phyloP scores from a whole-genome alignment of 305 asterid genomes.

The Fraxinus floribunda region DNA sequence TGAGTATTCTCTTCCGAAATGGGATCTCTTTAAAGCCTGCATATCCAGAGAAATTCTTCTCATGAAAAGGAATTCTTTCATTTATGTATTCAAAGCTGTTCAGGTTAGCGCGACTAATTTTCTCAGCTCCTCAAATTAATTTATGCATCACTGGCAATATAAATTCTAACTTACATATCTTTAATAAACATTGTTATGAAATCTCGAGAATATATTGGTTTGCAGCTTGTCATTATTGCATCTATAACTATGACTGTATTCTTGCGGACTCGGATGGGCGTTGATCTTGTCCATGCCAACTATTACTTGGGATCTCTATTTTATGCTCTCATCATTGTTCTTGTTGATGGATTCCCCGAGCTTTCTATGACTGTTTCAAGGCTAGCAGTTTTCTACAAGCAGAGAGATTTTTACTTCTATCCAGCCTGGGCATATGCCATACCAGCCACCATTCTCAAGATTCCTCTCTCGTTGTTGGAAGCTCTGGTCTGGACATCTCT shows the following conservation, averaged over 20 bases:
- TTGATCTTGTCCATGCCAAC: conserved; percentile 58
- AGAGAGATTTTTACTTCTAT: conserved; percentile 61
- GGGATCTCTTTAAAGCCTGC: conserved; percentile 56
- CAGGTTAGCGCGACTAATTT: conserved; percentile 40
- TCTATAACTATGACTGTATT: conserved; percentile 62
- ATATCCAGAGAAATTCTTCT: conserved; percentile 61
- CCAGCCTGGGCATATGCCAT: conserved; percentile 86
- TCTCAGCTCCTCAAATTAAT: background rate
- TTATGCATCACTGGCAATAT: background rate
- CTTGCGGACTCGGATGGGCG: conserved; percentile 53
- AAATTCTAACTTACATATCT: background rate
- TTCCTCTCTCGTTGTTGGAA: conserved; percentile 62
- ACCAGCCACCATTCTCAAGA: conserved; percentile 63
- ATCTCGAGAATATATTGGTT: background rate
- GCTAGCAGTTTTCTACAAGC: conserved; percentile 70
- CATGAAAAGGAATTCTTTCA: conserved; percentile 54
- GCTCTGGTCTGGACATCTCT: conserved; percentile 62
- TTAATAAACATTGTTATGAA: background rate
- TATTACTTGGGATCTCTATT: conserved; percentile 67
- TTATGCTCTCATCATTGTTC: conserved; percentile 50
- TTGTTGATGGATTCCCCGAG: conserved; percentile 66
- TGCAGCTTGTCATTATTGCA: conserved; percentile 65
- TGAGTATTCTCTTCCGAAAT: conserved; percentile 48
- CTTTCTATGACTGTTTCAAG: conserved; percentile 59
- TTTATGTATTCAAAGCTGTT: conserved; percentile 46